A percentile compares a stretch with the other conserved stretches of the same genome.
phyloP scores from a whole-genome alignment of 495 filamentous ascomycete genomes.

The Venustampulla echinocandica region DNA sequence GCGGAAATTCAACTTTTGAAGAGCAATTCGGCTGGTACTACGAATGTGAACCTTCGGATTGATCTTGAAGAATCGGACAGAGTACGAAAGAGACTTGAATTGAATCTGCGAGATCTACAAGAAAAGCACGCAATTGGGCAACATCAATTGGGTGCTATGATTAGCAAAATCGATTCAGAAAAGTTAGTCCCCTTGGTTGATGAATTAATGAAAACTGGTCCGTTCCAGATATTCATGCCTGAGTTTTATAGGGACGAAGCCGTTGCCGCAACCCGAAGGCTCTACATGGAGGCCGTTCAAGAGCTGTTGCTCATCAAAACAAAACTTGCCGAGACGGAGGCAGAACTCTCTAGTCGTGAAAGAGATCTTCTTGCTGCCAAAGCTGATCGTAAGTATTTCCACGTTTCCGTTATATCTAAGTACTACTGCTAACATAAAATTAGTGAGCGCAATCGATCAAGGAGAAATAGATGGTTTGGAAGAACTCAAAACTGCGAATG shows the following conservation, averaged over 20 bases:
- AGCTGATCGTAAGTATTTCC: conserved; percentile 28
- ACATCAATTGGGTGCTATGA: conserved; percentile 40
- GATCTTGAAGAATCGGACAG: conserved; percentile 38
- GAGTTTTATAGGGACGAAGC: conserved; percentile 32
- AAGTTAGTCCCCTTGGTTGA: conserved; percentile 36
- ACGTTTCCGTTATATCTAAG: background rate
- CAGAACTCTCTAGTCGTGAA: conserved; percentile 34
- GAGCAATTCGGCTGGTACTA: conserved; percentile 37
- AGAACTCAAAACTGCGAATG: conserved; percentile 44
- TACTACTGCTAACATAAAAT: conserved; percentile 19
- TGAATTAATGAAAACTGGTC: conserved; percentile 21
- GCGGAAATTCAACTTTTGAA: conserved; percentile 45
- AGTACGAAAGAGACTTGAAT: conserved; percentile 32
- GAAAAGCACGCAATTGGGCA: conserved; percentile 42
- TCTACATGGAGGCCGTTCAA: conserved; percentile 26
- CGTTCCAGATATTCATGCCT: conserved; percentile 30
- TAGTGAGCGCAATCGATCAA: conserved; percentile 40
- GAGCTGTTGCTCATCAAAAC: conserved; percentile 25
- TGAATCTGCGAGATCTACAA: conserved; percentile 37
- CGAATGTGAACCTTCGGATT: conserved; percentile 38
- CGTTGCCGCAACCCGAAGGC: conserved; percentile 29
- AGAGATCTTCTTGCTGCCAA: conserved; percentile 35
- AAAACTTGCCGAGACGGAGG: conserved; percentile 35
- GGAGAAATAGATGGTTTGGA: conserved; percentile 38
- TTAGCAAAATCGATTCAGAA: conserved; percentile 36